A percentile compares a stretch with the other conserved stretches of the same genome.
Conservation (phyloP, 1,139 yeast genomes). For the Nadsonia commutata region DNA sequence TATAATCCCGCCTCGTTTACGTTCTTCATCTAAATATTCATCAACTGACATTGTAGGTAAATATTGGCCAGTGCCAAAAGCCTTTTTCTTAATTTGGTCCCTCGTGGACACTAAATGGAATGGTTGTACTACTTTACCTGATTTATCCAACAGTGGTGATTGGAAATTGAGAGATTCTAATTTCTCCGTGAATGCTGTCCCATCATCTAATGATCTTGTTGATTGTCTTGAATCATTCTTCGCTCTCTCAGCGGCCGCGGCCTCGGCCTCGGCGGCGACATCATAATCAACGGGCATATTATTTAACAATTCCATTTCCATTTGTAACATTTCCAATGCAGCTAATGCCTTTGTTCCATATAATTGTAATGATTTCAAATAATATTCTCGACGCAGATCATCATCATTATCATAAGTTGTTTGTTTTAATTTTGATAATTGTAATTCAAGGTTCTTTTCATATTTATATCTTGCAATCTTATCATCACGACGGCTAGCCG, state of each 20-base stretch:
- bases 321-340: conserved; percentile 35
- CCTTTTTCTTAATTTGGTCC: conserved; percentile 44
- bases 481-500: conserved; percentile 46
- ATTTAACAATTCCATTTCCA: conserved; percentile 42
- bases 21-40: conserved; percentile 75
- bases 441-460: conserved; percentile 39
- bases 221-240: not conserved
- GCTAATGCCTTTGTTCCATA: conserved; percentile 39
- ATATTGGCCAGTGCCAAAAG: conserved; percentile 83
- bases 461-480: conserved; percentile 56
- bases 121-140: conserved; percentile 71
- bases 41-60: conserved; percentile 94
- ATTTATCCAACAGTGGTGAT: conserved; percentile 24
- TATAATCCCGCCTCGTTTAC: conserved; percentile 63
- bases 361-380: conserved; percentile 39
- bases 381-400: conserved; percentile 40
- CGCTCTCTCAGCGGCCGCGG: conserved; percentile 2
- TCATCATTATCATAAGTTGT: conserved; percentile 35
- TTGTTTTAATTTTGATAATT: conserved; percentile 27
- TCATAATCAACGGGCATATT: conserved; percentile 8
- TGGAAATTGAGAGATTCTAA: conserved; percentile 3
- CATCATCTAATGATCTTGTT: conserved; percentile 4
- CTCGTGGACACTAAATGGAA: conserved; percentile 57
- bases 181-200: conserved; percentile 7
- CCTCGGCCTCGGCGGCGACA: conserved; percentile 5